Base-by-base conservation (phyloP, 805 yeast genomes). In the Diddensiella transvaalensis region DNA sequence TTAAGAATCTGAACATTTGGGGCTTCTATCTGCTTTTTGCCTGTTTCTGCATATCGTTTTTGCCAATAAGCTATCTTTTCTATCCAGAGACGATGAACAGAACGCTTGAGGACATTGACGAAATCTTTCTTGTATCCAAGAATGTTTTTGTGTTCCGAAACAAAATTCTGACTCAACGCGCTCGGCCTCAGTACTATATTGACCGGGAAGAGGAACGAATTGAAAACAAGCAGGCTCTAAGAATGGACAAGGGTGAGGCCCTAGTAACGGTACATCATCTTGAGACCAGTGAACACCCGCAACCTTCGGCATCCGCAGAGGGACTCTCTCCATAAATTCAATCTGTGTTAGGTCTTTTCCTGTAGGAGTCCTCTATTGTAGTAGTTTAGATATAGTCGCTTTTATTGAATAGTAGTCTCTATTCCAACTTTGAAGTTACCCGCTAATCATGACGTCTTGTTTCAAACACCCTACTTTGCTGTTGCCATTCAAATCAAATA, bases 61-160 rank as follows among this genome's bases (percentile, higher is more conserved):
- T 42, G 24, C 51, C 51, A 8, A 39, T 48, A 6, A 64, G 60
- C 23, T 61, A 61, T 50, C 58, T 66, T 52, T 56, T 63, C 49
- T 71, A 60, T 60, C 70, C 68, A 17, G 76, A 72, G 57, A 72
- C 76, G 5, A 55, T 64, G 15, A 73, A 73, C 19, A 61, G 64
- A 51, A 65, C 73, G 4, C 68, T 72, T 59, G 76, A 72, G 54
- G 75, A 72, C 48, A 70, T 71, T 38, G 72, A 71, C 10, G 60
- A 60, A 46, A 68, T 70, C 23, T 72, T 72, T 50, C 74, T 71
- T 22, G 41, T 32, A 23, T 22, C 33, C 3, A 36, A 33, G 11
- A 29, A 42, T 4, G 17, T 46, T 13, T 32, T 47, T 24, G 49
- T 47, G 3, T 21, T 21, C 17, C 21, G 47, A 10, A 47, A 47